These are phyloP conservation scores for Pugionium cornutum DNA, from an alignment of 345 rosid genomes.

Conservation along the genomic window DNA sequence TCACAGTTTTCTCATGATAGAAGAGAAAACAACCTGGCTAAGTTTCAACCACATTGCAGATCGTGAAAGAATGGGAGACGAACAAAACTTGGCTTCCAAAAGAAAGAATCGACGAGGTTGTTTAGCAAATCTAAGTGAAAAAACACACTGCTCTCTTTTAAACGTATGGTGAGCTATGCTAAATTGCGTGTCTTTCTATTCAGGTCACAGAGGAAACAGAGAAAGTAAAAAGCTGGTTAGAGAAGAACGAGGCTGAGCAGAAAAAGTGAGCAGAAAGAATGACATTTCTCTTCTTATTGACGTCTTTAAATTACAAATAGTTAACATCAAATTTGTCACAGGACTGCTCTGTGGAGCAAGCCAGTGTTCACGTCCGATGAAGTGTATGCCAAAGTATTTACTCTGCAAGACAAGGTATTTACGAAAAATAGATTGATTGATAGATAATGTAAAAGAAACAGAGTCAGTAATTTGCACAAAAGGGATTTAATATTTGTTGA, in stretches of 20 bases:
- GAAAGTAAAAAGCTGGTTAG: slow-evolving; percentile 77
- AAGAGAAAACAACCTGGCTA: background rate
- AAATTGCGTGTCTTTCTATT: slow-evolving; percentile 2
- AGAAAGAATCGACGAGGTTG: slow-evolving; percentile 73
- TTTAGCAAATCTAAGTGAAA: slow-evolving; percentile 14
- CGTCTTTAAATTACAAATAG: slow-evolving; percentile 7
- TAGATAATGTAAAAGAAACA: background rate
- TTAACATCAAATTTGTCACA: slow-evolving; percentile 35
- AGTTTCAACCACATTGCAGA: slow-evolving; percentile 48
- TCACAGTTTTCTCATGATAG: slow-evolving; percentile 22
- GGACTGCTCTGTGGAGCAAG: slow-evolving; percentile 57
- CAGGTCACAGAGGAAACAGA: slow-evolving; percentile 68
- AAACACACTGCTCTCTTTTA: background rate
- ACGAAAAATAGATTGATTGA: background rate
- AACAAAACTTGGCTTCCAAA: slow-evolving; percentile 93
- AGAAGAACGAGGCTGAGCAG: slow-evolving; percentile 81
- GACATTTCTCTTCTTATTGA: background rate
- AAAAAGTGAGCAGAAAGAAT: slow-evolving; percentile 54
- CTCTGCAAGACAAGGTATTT: slow-evolving; percentile 81
- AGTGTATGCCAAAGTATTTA: slow-evolving; percentile 56
- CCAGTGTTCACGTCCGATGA: slow-evolving; percentile 83
- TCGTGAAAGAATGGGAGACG: slow-evolving; percentile 61
- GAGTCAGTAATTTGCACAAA: background rate
- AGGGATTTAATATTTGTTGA: background rate
- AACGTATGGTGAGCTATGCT: background rate